Base-by-base conservation (phyloP, 2,329 filamentous ascomycete species). In the Diaporthe caulivora region DNA sequence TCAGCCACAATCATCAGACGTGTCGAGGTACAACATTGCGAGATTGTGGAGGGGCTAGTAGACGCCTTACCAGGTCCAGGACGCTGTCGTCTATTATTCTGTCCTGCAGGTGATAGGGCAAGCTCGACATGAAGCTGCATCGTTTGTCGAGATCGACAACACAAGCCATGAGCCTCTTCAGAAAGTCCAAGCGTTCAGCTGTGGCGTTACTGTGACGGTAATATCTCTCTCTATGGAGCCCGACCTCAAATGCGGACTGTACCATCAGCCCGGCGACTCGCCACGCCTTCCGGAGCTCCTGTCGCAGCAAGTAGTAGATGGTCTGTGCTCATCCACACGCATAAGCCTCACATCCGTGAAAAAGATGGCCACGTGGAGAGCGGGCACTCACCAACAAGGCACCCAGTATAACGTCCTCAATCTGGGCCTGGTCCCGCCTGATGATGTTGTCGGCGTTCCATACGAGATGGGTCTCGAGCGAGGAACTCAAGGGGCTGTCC, bases 401-500 rank as follows among this genome's bases (percentile, higher is more conserved):
- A 15, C 58, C 58, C 58, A 62, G 31, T 1, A 62, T 62, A 2
- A 62, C 40, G 10, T 62, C 58, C 58, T 62, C 58, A 7, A 62
- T 62, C 40, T 62, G 58, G 8, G 58, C 58, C 0, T 62, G 58
- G 9, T 62, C 58, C 11, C 58, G 24, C 18, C 40, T 62, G 17
- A 62, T 44, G 18, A 47, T 62, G 26, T 47, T 62, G 58, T 62
- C 58, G 40, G 58, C 40, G 40, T 62, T 62, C 58, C 58, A 62
- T 10, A 62, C 31, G 17, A 62, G 58, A 42, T n/a, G 58, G 2
- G 58, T 13, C 34, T 62, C 58, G 15, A 62, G 40, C 2, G 24
- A 31, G 24, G 58, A 62, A 26, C 58, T 62, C 58, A 62, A 47
- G 4, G 58, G 58, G 5, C 58, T 47, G 13, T 44, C 42, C 24